A percentile compares a stretch with the other conserved stretches of the same genome.
Evolutionary conservation across 2,329 filamentous ascomycete genomes (phyloP).

Genomic region (Phoma sp.): DNA sequence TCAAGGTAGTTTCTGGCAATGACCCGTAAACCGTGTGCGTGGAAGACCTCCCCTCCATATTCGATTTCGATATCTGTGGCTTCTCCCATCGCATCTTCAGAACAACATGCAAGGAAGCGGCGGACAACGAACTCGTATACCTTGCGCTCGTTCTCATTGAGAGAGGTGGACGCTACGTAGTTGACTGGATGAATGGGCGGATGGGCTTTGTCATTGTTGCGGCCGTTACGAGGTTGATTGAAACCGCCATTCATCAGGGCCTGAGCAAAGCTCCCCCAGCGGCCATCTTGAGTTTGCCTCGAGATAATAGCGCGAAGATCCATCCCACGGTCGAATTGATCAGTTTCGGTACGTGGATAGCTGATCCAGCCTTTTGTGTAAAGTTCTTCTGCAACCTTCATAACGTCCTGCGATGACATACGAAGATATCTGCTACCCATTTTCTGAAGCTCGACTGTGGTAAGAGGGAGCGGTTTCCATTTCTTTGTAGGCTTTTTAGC

Average conservation of each 20-base stretch:
- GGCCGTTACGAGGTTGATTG: slow-evolving; percentile 78
- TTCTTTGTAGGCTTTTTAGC: slow-evolving; percentile 91
- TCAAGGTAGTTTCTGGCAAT: slow-evolving; percentile 91
- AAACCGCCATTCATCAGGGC: slow-evolving; percentile 77
- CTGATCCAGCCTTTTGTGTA: slow-evolving; percentile 97
- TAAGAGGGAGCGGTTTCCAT: slow-evolving; percentile 91
- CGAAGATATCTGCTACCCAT: slow-evolving; percentile 86
- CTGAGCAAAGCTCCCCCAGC: slow-evolving; percentile 84
- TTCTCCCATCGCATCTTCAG: slow-evolving; percentile 87
- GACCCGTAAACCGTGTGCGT: slow-evolving; percentile 82
- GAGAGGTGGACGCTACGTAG: slow-evolving; percentile 69
- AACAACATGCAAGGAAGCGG: slow-evolving; percentile 93
- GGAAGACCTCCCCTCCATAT: slow-evolving; percentile 84
- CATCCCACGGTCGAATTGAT: slow-evolving; percentile 91
- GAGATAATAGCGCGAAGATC: slow-evolving; percentile 79
- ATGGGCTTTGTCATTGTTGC: slow-evolving; percentile 94
- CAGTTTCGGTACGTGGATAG: slow-evolving; percentile 96
- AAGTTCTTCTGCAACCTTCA: slow-evolving; percentile 82
- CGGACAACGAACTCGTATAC: slow-evolving; percentile 93
- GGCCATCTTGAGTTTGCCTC: slow-evolving; percentile 77
- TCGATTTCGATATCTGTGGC: slow-evolving; percentile 83
- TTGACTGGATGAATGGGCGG: slow-evolving; percentile 95
- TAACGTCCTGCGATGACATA: slow-evolving; percentile 90
- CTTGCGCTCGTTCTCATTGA: slow-evolving; percentile 70
- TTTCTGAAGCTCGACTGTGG: slow-evolving; percentile 95